These are phyloP conservation scores for Pelagomonas calceolata DNA, from an alignment of 108 stramenopile genomes.

Conservation along the genomic window DNA sequence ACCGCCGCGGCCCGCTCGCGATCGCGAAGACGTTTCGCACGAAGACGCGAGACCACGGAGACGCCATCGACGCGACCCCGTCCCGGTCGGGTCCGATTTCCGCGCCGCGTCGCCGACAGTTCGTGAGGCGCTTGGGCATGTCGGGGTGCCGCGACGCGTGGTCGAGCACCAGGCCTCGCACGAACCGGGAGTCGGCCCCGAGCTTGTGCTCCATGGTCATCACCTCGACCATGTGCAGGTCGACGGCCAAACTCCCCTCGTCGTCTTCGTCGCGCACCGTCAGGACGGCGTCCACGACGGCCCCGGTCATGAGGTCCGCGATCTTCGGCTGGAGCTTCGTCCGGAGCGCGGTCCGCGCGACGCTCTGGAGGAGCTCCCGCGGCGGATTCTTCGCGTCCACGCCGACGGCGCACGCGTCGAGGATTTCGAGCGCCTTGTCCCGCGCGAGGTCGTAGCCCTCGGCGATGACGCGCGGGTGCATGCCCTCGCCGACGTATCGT, in stretches of 20 bases:
- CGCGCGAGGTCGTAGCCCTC: slow-evolving; percentile 92
- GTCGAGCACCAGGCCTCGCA: slow-evolving; percentile 95
- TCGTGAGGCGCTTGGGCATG: slow-evolving; percentile 83
- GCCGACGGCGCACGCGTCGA: slow-evolving; percentile 61
- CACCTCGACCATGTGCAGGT: slow-evolving; percentile 95
- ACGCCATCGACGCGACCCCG: too few relatives aligned
- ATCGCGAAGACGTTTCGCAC: too few relatives aligned
- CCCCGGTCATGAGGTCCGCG: slow-evolving; percentile 61
- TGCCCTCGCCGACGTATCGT: slow-evolving; percentile 78
- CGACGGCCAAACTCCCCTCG: slow-evolving; percentile 45
- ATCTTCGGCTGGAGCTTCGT: slow-evolving; percentile 86
- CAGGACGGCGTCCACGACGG: slow-evolving; percentile 82
- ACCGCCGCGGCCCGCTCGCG: too few relatives aligned
- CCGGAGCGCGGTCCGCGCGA: slow-evolving; percentile 81
- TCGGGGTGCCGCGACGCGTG: slow-evolving; percentile 97
- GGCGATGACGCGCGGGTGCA: slow-evolving; percentile 90
- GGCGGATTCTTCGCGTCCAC: slow-evolving; percentile 37
- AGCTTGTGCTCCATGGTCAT: slow-evolving; percentile 84
- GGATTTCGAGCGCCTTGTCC: slow-evolving; percentile 65
- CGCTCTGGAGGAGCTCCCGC: slow-evolving; percentile 66
- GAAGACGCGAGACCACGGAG: too few relatives aligned
- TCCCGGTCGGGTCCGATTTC: too few relatives aligned
- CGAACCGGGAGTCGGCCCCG: slow-evolving; percentile 66
- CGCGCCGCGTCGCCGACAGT: too few relatives aligned
- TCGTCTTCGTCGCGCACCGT: slow-evolving; percentile 42